Evolutionary conservation across 768 basidiomycete species (phyloP).

Genomic region (Neoboletus brunneissimus): DNA sequence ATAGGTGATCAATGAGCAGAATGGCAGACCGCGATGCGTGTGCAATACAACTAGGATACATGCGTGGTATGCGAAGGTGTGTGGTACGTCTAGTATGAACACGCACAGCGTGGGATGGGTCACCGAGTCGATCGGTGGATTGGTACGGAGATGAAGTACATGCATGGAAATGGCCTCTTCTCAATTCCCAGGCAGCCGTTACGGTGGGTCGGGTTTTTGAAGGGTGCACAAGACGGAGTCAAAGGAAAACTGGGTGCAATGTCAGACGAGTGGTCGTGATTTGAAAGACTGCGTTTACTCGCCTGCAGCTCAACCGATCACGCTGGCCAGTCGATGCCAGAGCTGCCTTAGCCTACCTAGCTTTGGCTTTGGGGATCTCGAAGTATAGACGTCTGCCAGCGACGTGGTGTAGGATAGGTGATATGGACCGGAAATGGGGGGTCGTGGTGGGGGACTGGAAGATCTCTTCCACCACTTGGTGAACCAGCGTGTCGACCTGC

Average conservation of each 20-base stretch:
- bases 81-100: constrained; percentile 13
- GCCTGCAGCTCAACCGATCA: constrained; percentile 18
- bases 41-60: constrained; percentile 19
- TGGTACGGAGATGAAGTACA: constrained; percentile 16
- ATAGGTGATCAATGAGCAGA: constrained; percentile 10
- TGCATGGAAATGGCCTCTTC: not conserved
- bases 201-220: not conserved
- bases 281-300: not conserved
- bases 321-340: constrained; percentile 25
- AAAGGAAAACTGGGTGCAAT: not conserved
- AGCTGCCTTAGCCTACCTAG: constrained; percentile 28
- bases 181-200: not conserved
- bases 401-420: constrained; percentile 30
- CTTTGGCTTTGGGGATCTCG: constrained; percentile 15
- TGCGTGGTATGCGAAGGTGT: constrained; percentile 14
- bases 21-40: constrained; percentile 6
- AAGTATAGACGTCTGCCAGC: constrained; percentile 28
- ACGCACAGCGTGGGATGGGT: constrained; percentile 25
- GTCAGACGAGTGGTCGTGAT: not conserved
- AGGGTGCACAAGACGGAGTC: not conserved
- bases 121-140: constrained; percentile 21
- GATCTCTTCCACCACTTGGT: constrained; percentile 28
- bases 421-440: constrained; percentile 33
- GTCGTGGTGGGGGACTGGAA: constrained; percentile 20
- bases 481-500: constrained; percentile 22